These are phyloP conservation scores for Tagetes patula DNA, from an alignment of 129 eudicot genomes.

Conservation along the genomic window DNA sequence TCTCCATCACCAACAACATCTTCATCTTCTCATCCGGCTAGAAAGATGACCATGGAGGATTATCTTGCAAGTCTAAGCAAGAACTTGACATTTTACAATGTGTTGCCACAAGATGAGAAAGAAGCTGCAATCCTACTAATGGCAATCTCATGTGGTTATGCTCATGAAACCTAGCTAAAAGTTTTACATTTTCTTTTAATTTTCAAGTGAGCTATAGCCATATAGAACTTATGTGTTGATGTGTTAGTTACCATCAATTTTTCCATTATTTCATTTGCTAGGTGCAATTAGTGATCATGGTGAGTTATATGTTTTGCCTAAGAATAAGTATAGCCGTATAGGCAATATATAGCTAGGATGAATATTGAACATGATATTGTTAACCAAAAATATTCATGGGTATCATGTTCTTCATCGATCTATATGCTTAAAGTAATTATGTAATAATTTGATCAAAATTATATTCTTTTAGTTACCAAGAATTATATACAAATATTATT, in stretches of 20 bases:
- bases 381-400: constrained; percentile 16
- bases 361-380: constrained; percentile 28
- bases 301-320: constrained; percentile 20
- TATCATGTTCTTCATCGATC: constrained; percentile 31
- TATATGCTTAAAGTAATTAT: constrained; percentile 17
- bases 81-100: constrained; percentile 28
- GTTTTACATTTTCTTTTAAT: background rate
- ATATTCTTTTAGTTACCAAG: no score
- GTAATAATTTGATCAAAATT: background rate
- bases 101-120: constrained; percentile 54
- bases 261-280: constrained; percentile 12
- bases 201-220: constrained; percentile 29
- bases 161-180: constrained; percentile 26
- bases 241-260: constrained; percentile 18
- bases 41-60: constrained; percentile 41
- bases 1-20: background rate
- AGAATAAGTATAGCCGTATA: constrained; percentile 18
- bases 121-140: constrained; percentile 63
- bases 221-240: constrained; percentile 20
- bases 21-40: constrained; percentile 2
- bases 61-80: constrained; percentile 39
- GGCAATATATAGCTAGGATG: no score
- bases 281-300: constrained; percentile 14
- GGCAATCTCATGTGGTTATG: constrained; percentile 61
- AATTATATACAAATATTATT: background rate